Evolutionary conservation across 768 basidiomycete species (phyloP).

Genomic region (Mrakia gelida): DNA sequence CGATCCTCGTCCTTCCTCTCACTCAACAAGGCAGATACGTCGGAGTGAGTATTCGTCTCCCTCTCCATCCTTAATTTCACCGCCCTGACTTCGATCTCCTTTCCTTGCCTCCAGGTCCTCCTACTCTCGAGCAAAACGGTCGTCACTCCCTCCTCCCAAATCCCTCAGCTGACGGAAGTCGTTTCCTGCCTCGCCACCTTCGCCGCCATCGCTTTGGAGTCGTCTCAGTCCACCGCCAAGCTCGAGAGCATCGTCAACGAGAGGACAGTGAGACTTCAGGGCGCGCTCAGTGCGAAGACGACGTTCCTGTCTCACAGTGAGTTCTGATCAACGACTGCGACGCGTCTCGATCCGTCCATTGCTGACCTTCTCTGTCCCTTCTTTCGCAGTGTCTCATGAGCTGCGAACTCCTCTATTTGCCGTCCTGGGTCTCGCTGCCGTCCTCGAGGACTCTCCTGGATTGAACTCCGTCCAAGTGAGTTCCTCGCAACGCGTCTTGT

Average conservation of each 20-base stretch:
- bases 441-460: conserved; percentile 27
- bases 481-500: too few relatives aligned
- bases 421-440: conserved; percentile 23
- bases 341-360: not conserved
- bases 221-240: conserved; percentile 9
- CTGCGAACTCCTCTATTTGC: conserved; percentile 25
- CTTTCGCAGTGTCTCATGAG: conserved; percentile 17
- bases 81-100: not conserved
- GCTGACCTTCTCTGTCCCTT: not conserved
- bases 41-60: not conserved
- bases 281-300: conserved; percentile 10
- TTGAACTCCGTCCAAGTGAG: conserved; percentile 4
- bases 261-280: conserved; percentile 8
- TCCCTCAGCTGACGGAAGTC: conserved; percentile 7
- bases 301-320: conserved; percentile 17
- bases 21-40: conserved; percentile 11
- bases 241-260: conserved; percentile 13
- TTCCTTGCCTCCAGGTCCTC: not conserved
- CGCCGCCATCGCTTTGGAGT: conserved; percentile 19
- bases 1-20: conserved; percentile 11
- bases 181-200: conserved; percentile 21
- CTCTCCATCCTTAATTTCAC: too few relatives aligned
- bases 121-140: conserved; percentile 8
- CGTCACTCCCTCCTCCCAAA: not conserved
- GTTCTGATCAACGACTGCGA: not conserved